Evolutionary conservation across 2,329 filamentous ascomycete species (phyloP), one percentile per base, ranked within the genome.

Genomic region (Zalaria obscura): DNA sequence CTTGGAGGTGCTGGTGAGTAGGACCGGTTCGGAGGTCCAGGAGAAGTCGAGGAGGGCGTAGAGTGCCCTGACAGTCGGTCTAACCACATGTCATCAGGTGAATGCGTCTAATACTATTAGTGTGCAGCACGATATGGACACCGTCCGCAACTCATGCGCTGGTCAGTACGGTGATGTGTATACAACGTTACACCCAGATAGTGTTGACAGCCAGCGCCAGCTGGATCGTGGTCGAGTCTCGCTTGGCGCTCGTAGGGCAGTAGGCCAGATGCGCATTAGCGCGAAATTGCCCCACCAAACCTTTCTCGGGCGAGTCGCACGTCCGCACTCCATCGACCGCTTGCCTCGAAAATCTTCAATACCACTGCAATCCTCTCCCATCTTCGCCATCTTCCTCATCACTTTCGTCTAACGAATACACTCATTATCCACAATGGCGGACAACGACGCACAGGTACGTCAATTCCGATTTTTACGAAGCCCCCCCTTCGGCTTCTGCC

Each of bases 21-120:
- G 39, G 80, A 68, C 57, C 85, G 77, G 58, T 73, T 78, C 45
- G 71, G 70, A 45, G 77, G 66, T 55, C 76, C 69, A 42, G 77
- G 74, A 44, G 77, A 74, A 44, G 76, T 76, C 48, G 74, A 71
- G 43, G 75, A 69, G 62, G 76, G 67, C 59, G 75, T 77, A 43
- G 78, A 73, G 61, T 82, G 79, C 53, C 73, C 78, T 49, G 82
- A 80, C 50, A 93, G 77, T 59, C 87, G 81, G 67, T 94, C 87
- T 57, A 93, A 77, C 87, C 87, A 94, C 85, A 93, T 93, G 39
- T 42, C 62, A 40, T 36, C 39, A 35, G 33, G 29, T 7, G 29
- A 32, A 7, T 18, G 18, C 18, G 18, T 32, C 7, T 32, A n/a
- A 32, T 32, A 32, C 29, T 7, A 7, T 32, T 32, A n/a, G 7